A percentile compares a stretch with the other conserved stretches of the same genome.
These are phyloP conservation scores for Yamadazyma taylorii DNA, from an alignment of 1,139 yeast species.

Conservation along the genomic window DNA sequence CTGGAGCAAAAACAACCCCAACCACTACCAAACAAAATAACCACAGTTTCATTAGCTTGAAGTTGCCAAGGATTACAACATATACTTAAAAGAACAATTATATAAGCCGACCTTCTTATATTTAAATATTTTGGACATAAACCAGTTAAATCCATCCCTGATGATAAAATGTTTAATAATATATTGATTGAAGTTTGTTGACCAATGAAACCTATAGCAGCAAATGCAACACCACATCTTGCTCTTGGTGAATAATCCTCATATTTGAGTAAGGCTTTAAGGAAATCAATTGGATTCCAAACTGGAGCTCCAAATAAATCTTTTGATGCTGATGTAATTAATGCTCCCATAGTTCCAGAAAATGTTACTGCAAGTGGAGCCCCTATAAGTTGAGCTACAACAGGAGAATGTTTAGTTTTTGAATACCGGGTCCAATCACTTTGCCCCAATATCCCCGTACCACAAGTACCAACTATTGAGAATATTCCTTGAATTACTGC, in stretches of 20 bases:
- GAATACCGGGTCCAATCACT: slow-evolving; percentile 31
- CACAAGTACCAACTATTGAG: slow-evolving; percentile 25
- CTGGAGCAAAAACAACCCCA: slow-evolving; percentile 15
- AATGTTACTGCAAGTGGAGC: slow-evolving; percentile 22
- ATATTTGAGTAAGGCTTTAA: slow-evolving; percentile 20
- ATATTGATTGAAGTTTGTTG: slow-evolving; percentile 23
- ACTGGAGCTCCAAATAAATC: slow-evolving; percentile 13
- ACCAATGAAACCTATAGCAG: slow-evolving; percentile 18
- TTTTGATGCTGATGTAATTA: slow-evolving; percentile 9
- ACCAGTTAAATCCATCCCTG: slow-evolving; percentile 31
- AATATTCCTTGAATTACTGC: slow-evolving; percentile 20
- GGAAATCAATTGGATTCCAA: slow-evolving; percentile 37
- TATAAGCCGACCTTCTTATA: slow-evolving; percentile 23
- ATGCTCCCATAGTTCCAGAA: slow-evolving; percentile 9
- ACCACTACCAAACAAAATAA: slow-evolving; percentile 11
- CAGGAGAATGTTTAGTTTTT: slow-evolving; percentile 20
- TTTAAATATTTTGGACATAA: slow-evolving; percentile 27
- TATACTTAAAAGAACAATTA: slow-evolving; percentile 15
- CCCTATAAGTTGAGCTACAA: slow-evolving; percentile 24
- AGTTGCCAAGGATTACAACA: slow-evolving; percentile 19
- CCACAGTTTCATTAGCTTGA: slow-evolving; percentile 17
- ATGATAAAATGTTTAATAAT: slow-evolving; percentile 19
- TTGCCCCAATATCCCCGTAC: slow-evolving; percentile 29
- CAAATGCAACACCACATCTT: slow-evolving; percentile 34
- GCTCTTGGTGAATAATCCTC: slow-evolving; percentile 22